These are phyloP conservation scores for Oryza punctata DNA, from an alignment of 176 grass and related monocot species.

Conservation along the genomic window DNA sequence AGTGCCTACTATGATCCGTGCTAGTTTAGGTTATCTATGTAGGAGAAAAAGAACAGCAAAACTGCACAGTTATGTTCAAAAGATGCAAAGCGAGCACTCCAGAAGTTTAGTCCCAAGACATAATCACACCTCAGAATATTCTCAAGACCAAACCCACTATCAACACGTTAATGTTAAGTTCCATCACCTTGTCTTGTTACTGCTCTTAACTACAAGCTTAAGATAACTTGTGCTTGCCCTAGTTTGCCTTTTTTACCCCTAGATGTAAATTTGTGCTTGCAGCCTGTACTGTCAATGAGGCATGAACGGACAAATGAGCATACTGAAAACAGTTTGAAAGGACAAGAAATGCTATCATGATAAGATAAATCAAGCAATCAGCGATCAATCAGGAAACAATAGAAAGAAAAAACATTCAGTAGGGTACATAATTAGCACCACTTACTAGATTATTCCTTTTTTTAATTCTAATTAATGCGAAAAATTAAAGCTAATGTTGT, in stretches of 20 bases:
- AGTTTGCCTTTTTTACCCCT: not conserved
- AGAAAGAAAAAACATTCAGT: not conserved
- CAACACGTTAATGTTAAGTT: slow-evolving; percentile 13
- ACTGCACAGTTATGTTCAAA: not conserved
- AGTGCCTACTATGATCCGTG: slow-evolving; percentile 9
- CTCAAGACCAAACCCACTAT: slow-evolving; percentile 45
- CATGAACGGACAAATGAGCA: not conserved
- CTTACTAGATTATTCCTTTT: not conserved
- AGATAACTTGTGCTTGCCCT: slow-evolving; percentile 23
- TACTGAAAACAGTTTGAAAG: slow-evolving; percentile 16
- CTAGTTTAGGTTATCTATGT: slow-evolving; percentile 10
- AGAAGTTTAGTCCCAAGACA: slow-evolving; percentile 41
- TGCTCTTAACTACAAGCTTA: slow-evolving; percentile 28
- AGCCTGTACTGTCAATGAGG: not conserved
- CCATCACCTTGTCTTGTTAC: slow-evolving; percentile 28
- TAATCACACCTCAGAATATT: slow-evolving; percentile 49
- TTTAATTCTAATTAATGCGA: not conserved
- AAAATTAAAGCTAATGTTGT: not conserved
- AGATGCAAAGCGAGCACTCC: slow-evolving; percentile 29
- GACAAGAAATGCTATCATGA: slow-evolving; percentile 16
- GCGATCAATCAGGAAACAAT: not conserved
- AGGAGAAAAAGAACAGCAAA: slow-evolving; percentile 12
- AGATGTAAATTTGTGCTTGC: slow-evolving; percentile 23
- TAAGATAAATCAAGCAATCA: not conserved
- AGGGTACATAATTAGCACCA: slow-evolving; percentile 4